Conservation (phyloP, 768 basidiomycete genomes). For the Leucocoprinus sp. region DNA sequence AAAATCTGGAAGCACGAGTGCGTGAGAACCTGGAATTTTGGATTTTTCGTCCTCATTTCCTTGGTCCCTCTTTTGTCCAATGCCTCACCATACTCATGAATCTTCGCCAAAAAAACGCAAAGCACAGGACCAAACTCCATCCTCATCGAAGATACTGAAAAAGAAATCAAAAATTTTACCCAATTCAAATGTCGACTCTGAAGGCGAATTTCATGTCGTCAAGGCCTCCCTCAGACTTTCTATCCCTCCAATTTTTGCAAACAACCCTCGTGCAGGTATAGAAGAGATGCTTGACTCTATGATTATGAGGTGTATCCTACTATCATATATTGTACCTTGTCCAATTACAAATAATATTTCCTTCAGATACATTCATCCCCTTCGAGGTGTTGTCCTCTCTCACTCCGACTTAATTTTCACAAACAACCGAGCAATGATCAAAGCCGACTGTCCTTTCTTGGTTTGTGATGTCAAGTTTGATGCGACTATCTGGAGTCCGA, state of each 20-base stretch:
- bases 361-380: conserved; percentile 79
- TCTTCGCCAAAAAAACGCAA: conserved; percentile 3
- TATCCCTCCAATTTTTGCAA: conserved; percentile 75
- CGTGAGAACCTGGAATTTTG: conserved; percentile 4
- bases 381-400: conserved; percentile 79
- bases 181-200: conserved; percentile 23
- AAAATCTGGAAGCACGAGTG: conserved; percentile 2
- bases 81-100: conserved; percentile 1
- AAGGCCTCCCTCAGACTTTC: conserved; percentile 62
- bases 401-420: conserved; percentile 74
- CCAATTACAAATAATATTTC: conserved; percentile 1
- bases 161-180: conserved; percentile 31
- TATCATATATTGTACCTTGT: neutral
- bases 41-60: neutral
- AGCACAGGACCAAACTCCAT: neutral
- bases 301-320: conserved; percentile 78
- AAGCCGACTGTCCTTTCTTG: conserved; percentile 80
- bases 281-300: conserved; percentile 90
- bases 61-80: neutral
- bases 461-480: conserved; percentile 71
- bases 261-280: conserved; percentile 62
- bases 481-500: conserved; percentile 84
- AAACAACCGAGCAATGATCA: conserved; percentile 54
- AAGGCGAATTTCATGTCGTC: conserved; percentile 53
- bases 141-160: conserved; percentile 32